These are phyloP conservation scores for Leccinum subspadiceum DNA, from an alignment of 1,284 basidiomycete species.

Conservation along the genomic window DNA sequence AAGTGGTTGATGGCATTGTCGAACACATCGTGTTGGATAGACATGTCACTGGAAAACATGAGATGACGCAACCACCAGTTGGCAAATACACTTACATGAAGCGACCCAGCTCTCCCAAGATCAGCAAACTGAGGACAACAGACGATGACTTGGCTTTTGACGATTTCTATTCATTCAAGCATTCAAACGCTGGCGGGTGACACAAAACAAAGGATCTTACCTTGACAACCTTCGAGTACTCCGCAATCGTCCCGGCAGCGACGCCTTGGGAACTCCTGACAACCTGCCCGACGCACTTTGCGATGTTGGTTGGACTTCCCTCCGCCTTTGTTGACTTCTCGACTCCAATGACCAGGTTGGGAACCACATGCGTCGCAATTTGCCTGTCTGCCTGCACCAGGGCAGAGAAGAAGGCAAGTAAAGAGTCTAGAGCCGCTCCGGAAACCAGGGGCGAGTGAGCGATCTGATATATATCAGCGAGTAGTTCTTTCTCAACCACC, in stretches of 20 bases:
- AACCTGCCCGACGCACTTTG: constrained; percentile 80
- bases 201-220: constrained; percentile 35
- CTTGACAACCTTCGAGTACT: constrained; percentile 78
- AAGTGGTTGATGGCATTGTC: constrained; percentile 73
- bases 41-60: constrained; percentile 67
- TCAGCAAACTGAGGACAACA: constrained; percentile 80
- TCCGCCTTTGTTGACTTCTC: constrained; percentile 59
- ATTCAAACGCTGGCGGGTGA: constrained; percentile 1
- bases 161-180: constrained; percentile 40
- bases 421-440: constrained; percentile 72
- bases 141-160: constrained; percentile 67
- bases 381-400: constrained; percentile 82
- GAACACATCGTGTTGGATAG: constrained; percentile 74
- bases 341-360: constrained; percentile 61
- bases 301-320: constrained; percentile 66
- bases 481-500: constrained; percentile 67
- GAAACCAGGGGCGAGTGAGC: constrained; percentile 78
- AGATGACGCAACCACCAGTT: constrained; percentile 2
- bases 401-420: constrained; percentile 77
- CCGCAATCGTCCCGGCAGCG: constrained; percentile 76
- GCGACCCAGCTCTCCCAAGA: constrained; percentile 88
- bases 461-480: constrained; percentile 68
- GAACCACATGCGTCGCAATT: constrained; percentile 75
- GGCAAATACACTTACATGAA: constrained; percentile 58
- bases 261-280: constrained; percentile 67